Evolutionary conservation across 331 rosid species (phyloP).

Genomic region (Rosa hybrid): DNA sequence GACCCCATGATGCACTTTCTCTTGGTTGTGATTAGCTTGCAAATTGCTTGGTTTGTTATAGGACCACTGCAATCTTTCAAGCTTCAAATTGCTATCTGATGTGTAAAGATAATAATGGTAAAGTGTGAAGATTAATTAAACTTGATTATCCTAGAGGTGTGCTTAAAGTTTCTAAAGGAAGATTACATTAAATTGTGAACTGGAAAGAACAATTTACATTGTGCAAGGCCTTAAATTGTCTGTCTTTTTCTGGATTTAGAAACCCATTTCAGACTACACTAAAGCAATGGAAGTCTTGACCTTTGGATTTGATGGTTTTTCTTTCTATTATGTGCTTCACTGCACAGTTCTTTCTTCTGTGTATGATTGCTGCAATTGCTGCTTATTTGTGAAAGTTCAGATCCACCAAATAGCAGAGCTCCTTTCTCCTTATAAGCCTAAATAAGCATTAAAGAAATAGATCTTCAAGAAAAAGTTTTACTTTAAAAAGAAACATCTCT

Average conservation of each 20-base stretch:
- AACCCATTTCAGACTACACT: constrained; percentile 6
- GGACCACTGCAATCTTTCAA: constrained; percentile 17
- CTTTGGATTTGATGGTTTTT: background rate
- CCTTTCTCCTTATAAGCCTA: background rate
- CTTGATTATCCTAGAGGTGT: background rate
- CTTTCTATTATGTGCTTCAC: background rate
- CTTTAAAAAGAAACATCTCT: constrained; percentile 13
- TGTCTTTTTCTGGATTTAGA: background rate
- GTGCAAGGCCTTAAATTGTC: background rate
- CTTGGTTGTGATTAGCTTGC: background rate
- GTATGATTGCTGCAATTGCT: background rate
- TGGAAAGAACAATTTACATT: constrained; percentile 1
- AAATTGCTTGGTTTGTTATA: background rate
- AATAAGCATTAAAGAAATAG: background rate
- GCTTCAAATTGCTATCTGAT: background rate
- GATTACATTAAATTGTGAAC: background rate
- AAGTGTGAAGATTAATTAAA: background rate
- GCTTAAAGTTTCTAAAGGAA: background rate
- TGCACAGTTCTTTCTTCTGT: background rate
- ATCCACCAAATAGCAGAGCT: background rate
- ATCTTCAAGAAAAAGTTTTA: background rate
- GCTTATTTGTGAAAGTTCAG: constrained; percentile 2
- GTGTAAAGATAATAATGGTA: constrained; percentile 5
- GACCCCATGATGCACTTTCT: background rate
- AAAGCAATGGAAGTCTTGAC: background rate